Evolutionary conservation across 148 eudicot genomes (phyloP).

Genomic region (Cornus kousa): DNA sequence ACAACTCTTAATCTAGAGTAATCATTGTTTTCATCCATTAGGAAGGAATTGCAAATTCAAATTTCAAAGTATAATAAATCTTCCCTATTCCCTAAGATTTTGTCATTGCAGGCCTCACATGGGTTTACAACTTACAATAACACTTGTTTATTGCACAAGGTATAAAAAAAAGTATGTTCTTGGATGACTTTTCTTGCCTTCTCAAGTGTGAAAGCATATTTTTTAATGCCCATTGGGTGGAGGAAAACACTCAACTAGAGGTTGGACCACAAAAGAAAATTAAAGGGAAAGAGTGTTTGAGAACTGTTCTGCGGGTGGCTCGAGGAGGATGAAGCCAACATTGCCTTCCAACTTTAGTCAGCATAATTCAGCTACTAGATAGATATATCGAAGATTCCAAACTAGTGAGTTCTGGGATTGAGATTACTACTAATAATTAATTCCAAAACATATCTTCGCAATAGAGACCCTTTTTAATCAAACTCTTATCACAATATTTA

Average conservation of each 20-base stretch:
- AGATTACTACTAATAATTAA: background rate
- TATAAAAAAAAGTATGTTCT: background rate
- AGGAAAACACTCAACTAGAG: constrained; percentile 12
- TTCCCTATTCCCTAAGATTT: constrained; percentile 17
- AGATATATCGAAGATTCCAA: background rate
- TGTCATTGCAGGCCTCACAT: constrained; percentile 28
- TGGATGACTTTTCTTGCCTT: background rate
- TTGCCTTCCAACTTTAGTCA: constrained; percentile 10
- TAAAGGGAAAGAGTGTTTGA: background rate
- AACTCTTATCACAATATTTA: too few relatives aligned
- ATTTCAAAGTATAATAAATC: constrained; percentile 1
- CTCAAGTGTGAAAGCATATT: background rate
- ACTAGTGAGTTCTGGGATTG: background rate
- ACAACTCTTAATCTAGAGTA: constrained; percentile 9
- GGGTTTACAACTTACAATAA: constrained; percentile 21
- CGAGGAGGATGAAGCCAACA: constrained; percentile 19
- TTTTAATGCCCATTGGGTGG: background rate
- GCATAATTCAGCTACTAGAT: constrained; percentile 14
- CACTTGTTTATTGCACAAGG: background rate
- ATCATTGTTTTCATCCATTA: constrained; percentile 13
- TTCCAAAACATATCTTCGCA: background rate
- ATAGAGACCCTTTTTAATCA: too few relatives aligned
- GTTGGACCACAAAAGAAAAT: constrained; percentile 15
- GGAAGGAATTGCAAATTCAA: background rate
- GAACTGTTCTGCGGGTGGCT: constrained; percentile 25